Evolutionary conservation across 2,329 filamentous ascomycete genomes (phyloP).

Genomic region (Dactylellina cionopaga): DNA sequence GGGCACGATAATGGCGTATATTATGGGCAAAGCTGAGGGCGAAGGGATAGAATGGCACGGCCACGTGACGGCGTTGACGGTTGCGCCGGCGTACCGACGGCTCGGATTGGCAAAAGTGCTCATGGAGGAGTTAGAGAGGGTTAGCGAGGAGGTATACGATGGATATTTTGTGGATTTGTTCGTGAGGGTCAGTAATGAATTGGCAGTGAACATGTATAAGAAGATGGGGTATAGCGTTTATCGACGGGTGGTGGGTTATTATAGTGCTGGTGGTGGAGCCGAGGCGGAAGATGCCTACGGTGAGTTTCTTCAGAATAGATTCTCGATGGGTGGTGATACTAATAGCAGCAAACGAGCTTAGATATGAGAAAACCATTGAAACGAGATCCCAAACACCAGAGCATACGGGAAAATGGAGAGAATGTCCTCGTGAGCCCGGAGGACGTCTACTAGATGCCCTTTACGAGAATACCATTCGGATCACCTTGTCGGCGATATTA

Average conservation of each 20-base stretch:
- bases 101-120: conserved; percentile 87
- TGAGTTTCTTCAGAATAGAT: no score
- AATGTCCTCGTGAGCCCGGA: conserved; percentile 79
- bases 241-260: conserved; percentile 88
- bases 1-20: conserved; percentile 94
- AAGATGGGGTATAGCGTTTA: conserved; percentile 93
- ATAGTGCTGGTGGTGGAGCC: conserved; percentile 80
- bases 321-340: neutral
- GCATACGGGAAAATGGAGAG: conserved; percentile 83
- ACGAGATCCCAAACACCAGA: conserved; percentile 78
- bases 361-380: conserved; percentile 95
- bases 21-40: conserved; percentile 80
- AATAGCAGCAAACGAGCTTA: conserved; percentile 17
- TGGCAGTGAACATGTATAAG: conserved; percentile 88
- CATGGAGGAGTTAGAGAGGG: conserved; percentile 77
- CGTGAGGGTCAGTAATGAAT: conserved; percentile 85
- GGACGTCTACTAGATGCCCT: conserved; percentile 73
- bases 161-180: conserved; percentile 97
- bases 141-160: conserved; percentile 80
- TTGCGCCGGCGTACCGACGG: conserved; percentile 84
- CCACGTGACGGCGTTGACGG: conserved; percentile 94
- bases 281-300: conserved; percentile 81
- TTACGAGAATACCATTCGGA: neutral
- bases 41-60: conserved; percentile 76
- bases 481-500: conserved; percentile 1